These are phyloP conservation scores for Cladorrhinum sp. DNA, from an alignment of 2,329 filamentous ascomycete genomes.

Conservation along the genomic window DNA sequence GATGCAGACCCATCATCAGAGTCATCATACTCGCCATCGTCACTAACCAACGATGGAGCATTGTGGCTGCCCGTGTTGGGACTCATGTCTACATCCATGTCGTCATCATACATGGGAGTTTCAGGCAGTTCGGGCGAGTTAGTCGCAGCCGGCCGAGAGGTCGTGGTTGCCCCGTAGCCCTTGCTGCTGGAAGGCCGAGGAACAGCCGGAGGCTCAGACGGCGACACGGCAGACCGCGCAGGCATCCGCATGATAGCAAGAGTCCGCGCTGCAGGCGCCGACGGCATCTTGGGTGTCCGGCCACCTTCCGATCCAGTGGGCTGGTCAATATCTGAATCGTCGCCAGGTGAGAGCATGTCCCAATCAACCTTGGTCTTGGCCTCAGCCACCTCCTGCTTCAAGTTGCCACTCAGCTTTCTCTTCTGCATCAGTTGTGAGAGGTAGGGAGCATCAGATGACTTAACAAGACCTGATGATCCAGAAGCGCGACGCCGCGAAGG, in stretches of 20 bases:
- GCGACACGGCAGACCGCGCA: conserved; percentile 54
- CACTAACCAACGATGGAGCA: conserved; percentile 74
- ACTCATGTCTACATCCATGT: conserved; percentile 62
- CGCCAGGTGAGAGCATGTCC: conserved; percentile 48
- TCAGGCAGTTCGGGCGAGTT: conserved; percentile 29
- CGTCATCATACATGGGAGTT: conserved; percentile 46
- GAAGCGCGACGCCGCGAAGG: conserved; percentile 24
- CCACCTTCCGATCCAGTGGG: conserved; percentile 26
- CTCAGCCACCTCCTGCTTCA: conserved; percentile 57
- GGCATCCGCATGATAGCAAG: conserved; percentile 57
- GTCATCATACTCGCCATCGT: conserved; percentile 75
- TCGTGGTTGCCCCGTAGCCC: conserved; percentile 40
- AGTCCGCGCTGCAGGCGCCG: conserved; percentile 32
- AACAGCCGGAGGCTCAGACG: conserved; percentile 40
- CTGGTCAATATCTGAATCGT: conserved; percentile 51
- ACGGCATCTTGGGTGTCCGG: conserved; percentile 16
- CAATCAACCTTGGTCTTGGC: conserved; percentile 53
- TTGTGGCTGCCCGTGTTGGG: conserved; percentile 73
- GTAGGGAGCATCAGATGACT: conserved; percentile 60
- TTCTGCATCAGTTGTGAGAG: conserved; percentile 63
- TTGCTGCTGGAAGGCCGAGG: conserved; percentile 58
- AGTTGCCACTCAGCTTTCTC: conserved; percentile 59
- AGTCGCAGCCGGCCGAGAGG: conserved; percentile 41
- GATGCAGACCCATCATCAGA: conserved; percentile 64
- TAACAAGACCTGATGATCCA: conserved; percentile 40